Percentiles rank a stretch among this genome's conserved stretches.
Evolutionary conservation across 305 asterid genomes (phyloP).

Genomic region (Fraxinus nigra): DNA sequence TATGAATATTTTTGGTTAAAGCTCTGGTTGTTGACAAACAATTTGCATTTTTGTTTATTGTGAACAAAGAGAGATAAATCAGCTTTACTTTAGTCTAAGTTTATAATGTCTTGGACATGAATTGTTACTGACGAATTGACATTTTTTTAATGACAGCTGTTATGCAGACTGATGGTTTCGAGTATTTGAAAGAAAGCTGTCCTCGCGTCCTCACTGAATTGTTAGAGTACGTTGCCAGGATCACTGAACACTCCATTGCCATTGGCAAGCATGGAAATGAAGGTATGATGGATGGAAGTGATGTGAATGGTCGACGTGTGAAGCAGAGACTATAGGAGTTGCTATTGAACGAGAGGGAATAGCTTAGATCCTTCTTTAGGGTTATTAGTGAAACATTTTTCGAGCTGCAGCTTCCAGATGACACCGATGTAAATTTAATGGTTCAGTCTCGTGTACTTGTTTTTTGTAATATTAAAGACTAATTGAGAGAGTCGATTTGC

Average conservation of each 20-base stretch:
- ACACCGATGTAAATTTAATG: constrained; percentile 32
- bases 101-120: neutral
- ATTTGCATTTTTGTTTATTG: neutral
- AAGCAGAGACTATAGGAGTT: constrained; percentile 62
- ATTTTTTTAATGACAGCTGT: constrained; percentile 50
- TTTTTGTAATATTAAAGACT: constrained; percentile 17
- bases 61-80: neutral
- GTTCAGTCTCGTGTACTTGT: constrained; percentile 3
- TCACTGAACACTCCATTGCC: constrained; percentile 52
- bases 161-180: constrained; percentile 82
- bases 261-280: constrained; percentile 52
- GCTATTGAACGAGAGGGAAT: constrained; percentile 27
- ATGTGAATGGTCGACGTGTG: constrained; percentile 77
- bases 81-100: neutral
- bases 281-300: constrained; percentile 59
- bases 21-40: neutral
- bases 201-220: constrained; percentile 60
- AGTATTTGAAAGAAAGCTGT: constrained; percentile 71
- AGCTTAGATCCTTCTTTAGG: constrained; percentile 31
- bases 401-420: constrained; percentile 18
- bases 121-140: constrained; percentile 18
- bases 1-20: neutral
- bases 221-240: constrained; percentile 72
- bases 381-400: constrained; percentile 17
- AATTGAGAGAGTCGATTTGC: neutral